Conservation (phyloP, 140 eudicot genomes). For the Erigeron philadelphicus region DNA sequence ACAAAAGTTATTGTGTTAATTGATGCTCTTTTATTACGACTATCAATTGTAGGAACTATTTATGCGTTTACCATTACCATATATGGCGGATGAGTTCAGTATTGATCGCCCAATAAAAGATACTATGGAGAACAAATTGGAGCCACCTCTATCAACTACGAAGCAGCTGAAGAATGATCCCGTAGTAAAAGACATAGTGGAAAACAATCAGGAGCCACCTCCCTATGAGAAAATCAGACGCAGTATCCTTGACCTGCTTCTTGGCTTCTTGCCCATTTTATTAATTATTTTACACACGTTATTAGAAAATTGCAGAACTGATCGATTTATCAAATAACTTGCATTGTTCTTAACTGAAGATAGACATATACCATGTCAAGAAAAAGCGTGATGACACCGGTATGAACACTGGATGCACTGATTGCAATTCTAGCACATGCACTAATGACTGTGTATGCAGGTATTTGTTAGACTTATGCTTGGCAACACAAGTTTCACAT, state of each 20-base stretch:
- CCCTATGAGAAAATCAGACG: constrained; percentile 70
- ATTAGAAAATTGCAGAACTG: constrained; percentile 3
- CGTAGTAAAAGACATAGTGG: constrained; percentile 39
- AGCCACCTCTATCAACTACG: constrained; percentile 52
- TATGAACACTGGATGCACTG: constrained; percentile 65
- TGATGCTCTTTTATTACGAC: not conserved
- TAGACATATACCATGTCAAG: constrained; percentile 78
- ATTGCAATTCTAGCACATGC: constrained; percentile 59
- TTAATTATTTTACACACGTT: not conserved
- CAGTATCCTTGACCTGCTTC: constrained; percentile 58
- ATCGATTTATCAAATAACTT: constrained; percentile 11
- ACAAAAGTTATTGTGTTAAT: not conserved
- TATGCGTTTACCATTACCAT: constrained; percentile 63
- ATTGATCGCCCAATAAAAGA: constrained; percentile 51
- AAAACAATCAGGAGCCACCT: constrained; percentile 54
- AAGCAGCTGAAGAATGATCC: constrained; percentile 66
- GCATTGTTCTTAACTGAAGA: constrained; percentile 39
- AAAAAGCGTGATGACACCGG: constrained; percentile 54
- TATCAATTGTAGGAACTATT: constrained; percentile 55
- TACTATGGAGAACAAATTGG: constrained; percentile 38
- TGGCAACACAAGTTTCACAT: not conserved
- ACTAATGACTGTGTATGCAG: constrained; percentile 88
- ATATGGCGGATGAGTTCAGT: constrained; percentile 59
- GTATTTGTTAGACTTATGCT: constrained; percentile 27
- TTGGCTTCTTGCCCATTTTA: not conserved